Evolutionary conservation across 2,329 filamentous ascomycete genomes (phyloP).

Genomic region (Aspergillus awamori): DNA sequence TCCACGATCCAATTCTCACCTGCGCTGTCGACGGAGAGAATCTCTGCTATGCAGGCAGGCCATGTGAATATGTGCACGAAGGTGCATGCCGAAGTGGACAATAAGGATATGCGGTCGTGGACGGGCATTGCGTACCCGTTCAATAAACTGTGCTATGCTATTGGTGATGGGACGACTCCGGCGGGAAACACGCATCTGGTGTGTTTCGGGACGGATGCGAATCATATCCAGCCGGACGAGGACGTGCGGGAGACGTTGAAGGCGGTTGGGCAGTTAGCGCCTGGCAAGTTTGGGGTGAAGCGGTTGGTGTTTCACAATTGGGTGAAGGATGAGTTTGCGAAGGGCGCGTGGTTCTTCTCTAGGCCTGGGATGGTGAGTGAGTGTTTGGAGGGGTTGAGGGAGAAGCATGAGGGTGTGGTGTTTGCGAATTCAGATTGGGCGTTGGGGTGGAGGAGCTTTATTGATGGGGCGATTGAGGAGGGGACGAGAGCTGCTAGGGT

Average conservation of each 20-base stretch:
- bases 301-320: constrained; percentile 51
- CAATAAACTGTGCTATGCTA: constrained; percentile 48
- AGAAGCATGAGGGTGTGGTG: constrained; percentile 47
- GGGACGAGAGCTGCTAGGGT: not conserved
- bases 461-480: constrained; percentile 47
- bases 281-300: constrained; percentile 29
- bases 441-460: constrained; percentile 40
- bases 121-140: constrained; percentile 49
- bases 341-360: constrained; percentile 51
- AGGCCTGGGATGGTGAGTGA: constrained; percentile 41
- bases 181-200: constrained; percentile 54
- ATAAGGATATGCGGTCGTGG: constrained; percentile 48
- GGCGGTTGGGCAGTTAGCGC: constrained; percentile 40
- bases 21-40: constrained; percentile 39
- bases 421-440: constrained; percentile 46
- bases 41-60: constrained; percentile 40
- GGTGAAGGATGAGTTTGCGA: constrained; percentile 52
- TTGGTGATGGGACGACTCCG: constrained; percentile 51
- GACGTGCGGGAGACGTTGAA: constrained; percentile 39
- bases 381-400: constrained; percentile 47
- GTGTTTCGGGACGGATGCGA: constrained; percentile 47
- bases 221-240: constrained; percentile 51
- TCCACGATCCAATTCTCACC: constrained; percentile 52
- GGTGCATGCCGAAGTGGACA: constrained; percentile 50
- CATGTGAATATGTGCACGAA: constrained; percentile 54